Conservation (phyloP, 257 asterid species). For the Echium plantagineum region DNA sequence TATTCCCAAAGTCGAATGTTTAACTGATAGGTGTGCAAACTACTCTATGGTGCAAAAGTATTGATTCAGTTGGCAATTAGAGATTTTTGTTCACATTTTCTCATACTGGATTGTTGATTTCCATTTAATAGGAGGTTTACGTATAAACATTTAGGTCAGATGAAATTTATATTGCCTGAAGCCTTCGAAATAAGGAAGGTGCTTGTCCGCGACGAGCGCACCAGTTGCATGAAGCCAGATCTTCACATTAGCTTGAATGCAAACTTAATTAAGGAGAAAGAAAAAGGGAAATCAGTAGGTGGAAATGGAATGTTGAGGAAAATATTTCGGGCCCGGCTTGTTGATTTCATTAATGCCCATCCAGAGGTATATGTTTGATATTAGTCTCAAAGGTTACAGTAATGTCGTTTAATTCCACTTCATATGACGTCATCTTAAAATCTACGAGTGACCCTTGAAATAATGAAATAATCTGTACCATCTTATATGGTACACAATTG, state of each 20-base stretch:
- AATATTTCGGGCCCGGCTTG: slow-evolving; percentile 46
- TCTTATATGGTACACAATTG: too few relatives aligned
- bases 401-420: not conserved
- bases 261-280: slow-evolving; percentile 20
- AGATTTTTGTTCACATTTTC: not conserved
- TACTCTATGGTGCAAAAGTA: not conserved
- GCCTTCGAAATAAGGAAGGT: slow-evolving; percentile 57
- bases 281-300: slow-evolving; percentile 32
- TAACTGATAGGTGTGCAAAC: slow-evolving; percentile 58
- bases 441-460: not conserved
- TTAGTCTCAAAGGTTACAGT: not conserved
- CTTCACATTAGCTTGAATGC: slow-evolving; percentile 19
- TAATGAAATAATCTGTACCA: too few relatives aligned
- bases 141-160: slow-evolving; percentile 56
- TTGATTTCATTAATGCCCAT: slow-evolving; percentile 49
- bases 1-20: slow-evolving; percentile 42
- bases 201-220: slow-evolving; percentile 49
- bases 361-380: slow-evolving; percentile 45
- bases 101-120: not conserved
- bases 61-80: not conserved
- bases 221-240: slow-evolving; percentile 70
- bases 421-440: not conserved
- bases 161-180: slow-evolving; percentile 75
- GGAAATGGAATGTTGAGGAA: slow-evolving; percentile 40
- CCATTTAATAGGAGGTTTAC: slow-evolving; percentile 57